Evolutionary conservation across 1,284 basidiomycete genomes (phyloP).

Genomic region (Cystobasidium pallidum): DNA sequence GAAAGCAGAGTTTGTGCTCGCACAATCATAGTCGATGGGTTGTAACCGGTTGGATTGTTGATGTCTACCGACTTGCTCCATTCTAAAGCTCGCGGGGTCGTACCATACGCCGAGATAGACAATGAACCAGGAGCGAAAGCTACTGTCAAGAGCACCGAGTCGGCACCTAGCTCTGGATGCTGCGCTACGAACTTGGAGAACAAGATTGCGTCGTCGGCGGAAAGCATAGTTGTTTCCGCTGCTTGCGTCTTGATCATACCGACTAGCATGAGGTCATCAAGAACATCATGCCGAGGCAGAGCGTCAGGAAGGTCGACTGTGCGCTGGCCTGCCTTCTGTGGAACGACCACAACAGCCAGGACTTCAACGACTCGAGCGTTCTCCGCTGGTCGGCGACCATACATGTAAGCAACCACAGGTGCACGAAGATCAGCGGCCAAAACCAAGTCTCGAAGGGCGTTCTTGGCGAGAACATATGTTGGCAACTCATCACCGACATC

Average conservation of each 20-base stretch:
- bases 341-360: slow-evolving; percentile 93
- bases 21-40: slow-evolving; percentile 90
- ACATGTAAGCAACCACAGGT: slow-evolving; percentile 92
- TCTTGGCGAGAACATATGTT: slow-evolving; percentile 97
- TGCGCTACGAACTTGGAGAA: slow-evolving; percentile 96
- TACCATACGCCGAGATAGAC: slow-evolving; percentile 86
- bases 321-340: slow-evolving; percentile 87
- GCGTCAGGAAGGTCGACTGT: slow-evolving; percentile 82
- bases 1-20: slow-evolving; percentile 91
- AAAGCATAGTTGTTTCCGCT: slow-evolving; percentile 63
- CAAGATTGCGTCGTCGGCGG: slow-evolving; percentile 90
- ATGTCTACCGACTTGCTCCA: slow-evolving; percentile 82
- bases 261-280: slow-evolving; percentile 59
- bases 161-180: slow-evolving; percentile 91
- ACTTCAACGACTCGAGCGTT: slow-evolving; percentile 99
- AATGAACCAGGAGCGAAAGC: slow-evolving; percentile 98
- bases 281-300: slow-evolving; percentile 58
- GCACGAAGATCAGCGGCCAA: slow-evolving; percentile 91
- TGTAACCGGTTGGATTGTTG: slow-evolving; percentile 65
- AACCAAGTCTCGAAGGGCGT: slow-evolving; percentile 92
- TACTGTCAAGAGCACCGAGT: slow-evolving; percentile 88
- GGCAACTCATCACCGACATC: slow-evolving; percentile 97
- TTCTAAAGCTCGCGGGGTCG: slow-evolving; percentile 86
- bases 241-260: slow-evolving; percentile 60
- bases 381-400: slow-evolving; percentile 88